Conservation (phyloP, 108 stramenopile species). For the Asterionellopsis glacialis region DNA sequence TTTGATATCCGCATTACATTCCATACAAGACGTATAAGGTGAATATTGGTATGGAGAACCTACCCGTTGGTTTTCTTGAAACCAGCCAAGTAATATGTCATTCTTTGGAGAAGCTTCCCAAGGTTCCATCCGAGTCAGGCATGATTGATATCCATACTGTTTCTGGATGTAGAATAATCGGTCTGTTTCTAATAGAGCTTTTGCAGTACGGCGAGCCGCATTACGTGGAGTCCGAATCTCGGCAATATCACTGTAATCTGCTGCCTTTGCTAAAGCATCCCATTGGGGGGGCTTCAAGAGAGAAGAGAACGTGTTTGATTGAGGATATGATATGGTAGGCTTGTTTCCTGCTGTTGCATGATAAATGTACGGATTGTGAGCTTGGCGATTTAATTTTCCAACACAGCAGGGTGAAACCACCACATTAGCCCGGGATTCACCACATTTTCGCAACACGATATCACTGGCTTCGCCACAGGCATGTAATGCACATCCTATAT, state of each 20-base stretch:
- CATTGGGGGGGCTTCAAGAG: slow-evolving; percentile 31
- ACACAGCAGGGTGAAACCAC: slow-evolving; percentile 72
- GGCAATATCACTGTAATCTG: slow-evolving; percentile 58
- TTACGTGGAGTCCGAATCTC: slow-evolving; percentile 40
- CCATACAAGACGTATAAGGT: slow-evolving; percentile 14
- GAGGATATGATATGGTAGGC: slow-evolving; percentile 58
- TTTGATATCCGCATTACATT: slow-evolving; percentile 39
- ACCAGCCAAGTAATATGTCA: slow-evolving; percentile 71
- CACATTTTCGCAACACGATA: slow-evolving; percentile 49
- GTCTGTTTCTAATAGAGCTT: slow-evolving; percentile 72
- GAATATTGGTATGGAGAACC: slow-evolving; percentile 1
- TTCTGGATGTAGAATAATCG: slow-evolving; percentile 47
- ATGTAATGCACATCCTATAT: slow-evolving; percentile 64
- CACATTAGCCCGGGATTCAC: slow-evolving; percentile 20
- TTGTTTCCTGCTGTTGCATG: slow-evolving; percentile 58
- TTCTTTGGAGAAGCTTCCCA: slow-evolving; percentile 68
- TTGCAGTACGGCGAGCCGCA: slow-evolving; percentile 67
- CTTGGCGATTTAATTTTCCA: slow-evolving; percentile 44
- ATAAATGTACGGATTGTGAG: slow-evolving; percentile 58
- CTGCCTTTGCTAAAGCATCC: slow-evolving; percentile 66
- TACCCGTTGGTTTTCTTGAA: slow-evolving; percentile 3
- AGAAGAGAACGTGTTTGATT: slow-evolving; percentile 43
- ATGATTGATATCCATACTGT: slow-evolving; percentile 26
- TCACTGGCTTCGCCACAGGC: slow-evolving; percentile 79
- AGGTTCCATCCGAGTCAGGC: slow-evolving; percentile 63